Base-by-base conservation (phyloP, 192 early-diverging fungal genomes). In the Entomortierella chlamydospora region DNA sequence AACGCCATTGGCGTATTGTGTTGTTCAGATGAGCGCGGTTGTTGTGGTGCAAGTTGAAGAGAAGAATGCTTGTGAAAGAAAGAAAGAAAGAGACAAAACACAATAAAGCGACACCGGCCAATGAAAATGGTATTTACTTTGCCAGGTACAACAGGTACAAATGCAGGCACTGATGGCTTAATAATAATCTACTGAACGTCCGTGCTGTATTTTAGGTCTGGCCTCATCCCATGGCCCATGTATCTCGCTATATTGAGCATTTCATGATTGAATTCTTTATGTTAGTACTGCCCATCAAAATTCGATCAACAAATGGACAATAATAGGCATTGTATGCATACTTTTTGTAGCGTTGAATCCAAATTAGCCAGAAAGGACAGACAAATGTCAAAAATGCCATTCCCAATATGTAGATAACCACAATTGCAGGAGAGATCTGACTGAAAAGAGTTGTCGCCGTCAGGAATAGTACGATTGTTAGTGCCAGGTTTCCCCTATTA, bases 171-270 rank as follows among this genome's bases (percentile, higher is more conserved):
- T 7, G 34, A 10, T 37, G 34, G 5, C 34, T 37, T 68, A 79
- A 43, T 79, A 66, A 57, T 70, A 73, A 26, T 82, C 71, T 6
- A 74, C 57, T 10, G 72, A 82, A n/a, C 72, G 55, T 2, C 72
- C 68, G 54, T 83, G 86, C 57, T 90, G 90, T 0, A 94, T 83
- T 53, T 91, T 88, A 11, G 93, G 93, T 12, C 90, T 79, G 17
- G 96, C 97, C 78, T 97, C 95, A 81, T 99, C 97, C 97, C 97
- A 99, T 43, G 97, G 97, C 5, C 97, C 97, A 69, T 96, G 93
- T 33, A 98, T 97, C 82, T 97, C 95, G 81, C 93, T 94, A 81
- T 50, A 18, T 56, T 57, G 18, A 37, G 34, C 34, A 43, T 29
- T 17, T n/a, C 37, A 71, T 25, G 29, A 57, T 71, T 67, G 8